Conservation (phyloP, 2,329 filamentous ascomycete species). For the Incumbomyces lentus region DNA sequence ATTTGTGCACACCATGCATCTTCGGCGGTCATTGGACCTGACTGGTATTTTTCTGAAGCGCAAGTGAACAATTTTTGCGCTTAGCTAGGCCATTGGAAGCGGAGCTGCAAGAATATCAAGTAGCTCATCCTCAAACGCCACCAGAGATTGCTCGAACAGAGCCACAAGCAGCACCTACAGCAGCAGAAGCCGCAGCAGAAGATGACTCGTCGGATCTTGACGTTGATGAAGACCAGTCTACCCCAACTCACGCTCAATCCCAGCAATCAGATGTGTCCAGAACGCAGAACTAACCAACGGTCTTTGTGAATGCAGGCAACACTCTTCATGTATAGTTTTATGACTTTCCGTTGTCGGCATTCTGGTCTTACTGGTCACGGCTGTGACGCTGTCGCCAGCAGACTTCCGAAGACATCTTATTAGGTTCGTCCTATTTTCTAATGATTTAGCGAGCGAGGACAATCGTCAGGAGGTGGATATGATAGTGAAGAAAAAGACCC, state of each 20-base stretch:
- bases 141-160: background rate
- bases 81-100: slow-evolving; percentile 15
- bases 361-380: background rate
- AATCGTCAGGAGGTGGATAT: slow-evolving; percentile 97
- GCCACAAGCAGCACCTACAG: background rate
- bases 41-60: slow-evolving; percentile 8
- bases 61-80: slow-evolving; percentile 9
- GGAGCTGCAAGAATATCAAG: slow-evolving; percentile 4
- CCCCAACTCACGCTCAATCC: background rate
- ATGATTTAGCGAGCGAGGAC: slow-evolving; percentile 70
- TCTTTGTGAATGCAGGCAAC: slow-evolving; percentile 19
- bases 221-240: background rate
- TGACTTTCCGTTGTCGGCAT: slow-evolving; percentile 29
- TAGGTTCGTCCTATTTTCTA: slow-evolving; percentile 93
- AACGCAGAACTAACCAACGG: slow-evolving; percentile 16
- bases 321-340: slow-evolving; percentile 30
- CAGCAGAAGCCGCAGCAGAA: background rate
- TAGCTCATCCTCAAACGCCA: background rate
- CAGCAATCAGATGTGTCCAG: slow-evolving; percentile 1
- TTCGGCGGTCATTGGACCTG: slow-evolving; percentile 6
- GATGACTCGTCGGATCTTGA: background rate
- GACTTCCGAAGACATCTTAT: slow-evolving; percentile 53
- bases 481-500: slow-evolving; percentile 82
- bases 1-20: slow-evolving; percentile 4
- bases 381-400: background rate